Base-by-base conservation (phyloP, 352 stramenopile genomes). In the Phytopythium helicoides region DNA sequence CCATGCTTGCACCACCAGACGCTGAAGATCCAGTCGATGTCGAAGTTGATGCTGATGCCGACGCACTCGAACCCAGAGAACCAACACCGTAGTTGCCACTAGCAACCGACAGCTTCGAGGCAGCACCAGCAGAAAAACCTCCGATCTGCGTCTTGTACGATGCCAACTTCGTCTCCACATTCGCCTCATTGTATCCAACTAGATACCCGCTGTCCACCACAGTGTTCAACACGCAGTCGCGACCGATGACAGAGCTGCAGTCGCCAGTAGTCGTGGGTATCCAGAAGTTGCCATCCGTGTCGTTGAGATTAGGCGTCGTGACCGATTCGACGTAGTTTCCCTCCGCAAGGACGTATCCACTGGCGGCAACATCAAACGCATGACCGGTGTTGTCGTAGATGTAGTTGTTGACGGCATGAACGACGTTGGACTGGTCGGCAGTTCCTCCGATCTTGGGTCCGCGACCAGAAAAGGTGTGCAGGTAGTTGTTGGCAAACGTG, bases 361-460 rank as follows among this genome's bases (percentile, higher is more conserved):
- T 60, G 11, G 19, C 26, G 0, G 48, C 57, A 14, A 71, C 54
- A 16, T 71, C 58, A n/a, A 70, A 66, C 0, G 40, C 41, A 25
- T 52, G 41, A 18, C 52, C 52, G 33, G 52, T 45, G 55, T 56
- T 54, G 49, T 42, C 41, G 33, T 38, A 37, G 28, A 62, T 65
- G 56, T 66, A 66, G 52, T 73, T 68, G 56, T 66, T 66, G 52
- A 34, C 56, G 22, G 61, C 56, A 38, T 72, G 59, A 18, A 66
- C 52, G 25, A 69, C 40, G 3, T 64, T 52, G 34, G 46, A 62
- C 31, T 70, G 53, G 46, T 59, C 22, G 57, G 44, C 42, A 3
- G 49, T 56, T 34, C 60, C 61, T 7, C 48, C 46, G 23, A 76
- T 57, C 57, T 81, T 81, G 11, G 71, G 71, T 6, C 60, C 64